Evolutionary conservation across 805 yeast species (phyloP), one percentile per base, ranked within the genome.

Genomic region (Sporopachydermia quercuum): DNA sequence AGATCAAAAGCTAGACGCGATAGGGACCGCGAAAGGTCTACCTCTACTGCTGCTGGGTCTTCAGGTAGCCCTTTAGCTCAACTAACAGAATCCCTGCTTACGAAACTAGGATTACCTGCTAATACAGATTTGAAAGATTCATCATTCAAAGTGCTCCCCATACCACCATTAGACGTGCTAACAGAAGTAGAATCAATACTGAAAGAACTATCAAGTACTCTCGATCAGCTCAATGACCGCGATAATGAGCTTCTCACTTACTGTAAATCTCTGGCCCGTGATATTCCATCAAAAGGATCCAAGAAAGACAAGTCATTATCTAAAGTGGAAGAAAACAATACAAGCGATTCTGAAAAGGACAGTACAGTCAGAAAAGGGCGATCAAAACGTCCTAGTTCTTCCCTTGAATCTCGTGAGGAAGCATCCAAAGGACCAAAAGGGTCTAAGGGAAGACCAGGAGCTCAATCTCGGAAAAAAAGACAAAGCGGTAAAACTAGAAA

Each of bases 1-100:
- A 8, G 30, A 8, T 23, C 30, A 23, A 23, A 23, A 23, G 30
- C 30, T n/a, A 8, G 30, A 23, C n/a, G n/a, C n/a, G n/a, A n/a
- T n/a, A 23, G 30, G n/a, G 30, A 23, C 30, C 30, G 30, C 30
- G 30, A 23, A 23, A 23, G 30, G n/a, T 23, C 30, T n/a, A n/a
- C 30, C n/a, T 23, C 30, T n/a, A n/a, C 30, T 23, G 8, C 30
- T n/a, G 30, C 30, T 23, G 8, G 13, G 13, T 8, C 30, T 23
- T 23, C 30, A 8, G 30, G 13, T 23, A 8, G 13, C 30, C 30
- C 30, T 8, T n/a, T 23, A 8, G 30, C 30, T n/a, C 13, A 23
- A 23, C 30, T 23, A 8, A 23, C 30, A 23, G 30, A 23, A 23
- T 8, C 30, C 30, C 30, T 23, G 30, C 30, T 23, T 8, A n/a